Evolutionary conservation across 768 basidiomycete genomes (phyloP).

Genomic region (Boletus insuetus): DNA sequence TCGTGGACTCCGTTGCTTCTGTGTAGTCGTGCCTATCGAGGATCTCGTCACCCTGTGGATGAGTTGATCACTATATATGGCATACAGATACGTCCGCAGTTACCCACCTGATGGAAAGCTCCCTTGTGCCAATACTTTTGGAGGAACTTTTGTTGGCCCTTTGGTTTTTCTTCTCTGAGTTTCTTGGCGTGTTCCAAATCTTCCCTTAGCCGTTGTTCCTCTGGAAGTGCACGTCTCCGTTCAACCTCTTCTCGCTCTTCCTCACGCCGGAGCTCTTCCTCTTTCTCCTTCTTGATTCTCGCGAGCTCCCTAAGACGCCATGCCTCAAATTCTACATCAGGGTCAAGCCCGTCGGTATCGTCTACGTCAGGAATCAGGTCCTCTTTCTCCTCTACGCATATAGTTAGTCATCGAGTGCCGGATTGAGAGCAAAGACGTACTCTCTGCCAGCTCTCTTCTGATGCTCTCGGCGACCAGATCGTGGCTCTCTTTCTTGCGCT

Average conservation of each 20-base stretch:
- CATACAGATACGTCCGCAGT: neutral
- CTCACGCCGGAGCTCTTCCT: conserved; percentile 77
- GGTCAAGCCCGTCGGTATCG: conserved; percentile 92
- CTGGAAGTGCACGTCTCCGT: conserved; percentile 85
- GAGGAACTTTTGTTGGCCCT: conserved; percentile 88
- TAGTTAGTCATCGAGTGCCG: neutral
- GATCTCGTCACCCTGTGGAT: conserved; percentile 78
- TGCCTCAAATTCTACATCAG: conserved; percentile 87
- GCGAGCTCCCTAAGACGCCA: conserved; percentile 93
- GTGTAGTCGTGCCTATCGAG: conserved; percentile 83
- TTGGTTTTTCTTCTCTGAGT: conserved; percentile 81
- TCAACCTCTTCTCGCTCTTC: conserved; percentile 91
- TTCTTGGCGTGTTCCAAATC: conserved; percentile 86
- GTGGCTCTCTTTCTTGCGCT: conserved; percentile 85
- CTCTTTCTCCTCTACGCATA: conserved; percentile 76
- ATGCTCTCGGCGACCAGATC: conserved; percentile 95
- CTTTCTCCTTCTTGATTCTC: conserved; percentile 93
- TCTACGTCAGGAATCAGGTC: conserved; percentile 84
- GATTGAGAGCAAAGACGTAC: conserved; percentile 44
- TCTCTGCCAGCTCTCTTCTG: conserved; percentile 84
- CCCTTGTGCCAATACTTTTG: conserved; percentile 99
- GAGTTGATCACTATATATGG: conserved; percentile 14
- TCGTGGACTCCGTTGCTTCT: conserved; percentile 81
- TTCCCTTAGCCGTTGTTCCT: conserved; percentile 88
- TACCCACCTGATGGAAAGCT: conserved; percentile 89